These are phyloP conservation scores for Lasiodiplodia sp. DNA, from an alignment of 2,329 filamentous ascomycete species.

Conservation along the genomic window DNA sequence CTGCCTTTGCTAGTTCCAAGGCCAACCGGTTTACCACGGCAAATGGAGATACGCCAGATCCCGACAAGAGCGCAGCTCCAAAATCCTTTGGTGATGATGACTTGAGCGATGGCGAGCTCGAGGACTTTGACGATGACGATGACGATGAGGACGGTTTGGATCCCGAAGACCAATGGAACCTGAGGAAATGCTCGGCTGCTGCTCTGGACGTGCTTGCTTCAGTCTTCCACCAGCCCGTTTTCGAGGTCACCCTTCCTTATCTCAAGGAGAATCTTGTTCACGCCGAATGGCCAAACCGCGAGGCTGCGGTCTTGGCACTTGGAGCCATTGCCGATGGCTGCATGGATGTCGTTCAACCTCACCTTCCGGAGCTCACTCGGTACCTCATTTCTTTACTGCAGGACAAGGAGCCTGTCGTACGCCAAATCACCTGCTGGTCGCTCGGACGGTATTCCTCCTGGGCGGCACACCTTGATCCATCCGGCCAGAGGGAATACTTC, in stretches of 20 bases:
- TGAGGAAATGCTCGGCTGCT: conserved; percentile 95
- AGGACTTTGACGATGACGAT: conserved; percentile 74
- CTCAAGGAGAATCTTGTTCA: conserved; percentile 89
- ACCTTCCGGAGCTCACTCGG: conserved; percentile 87
- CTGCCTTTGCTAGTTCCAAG: conserved; percentile 81
- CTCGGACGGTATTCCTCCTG: conserved; percentile 91
- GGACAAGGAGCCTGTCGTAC: conserved; percentile 86
- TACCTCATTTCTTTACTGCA: conserved; percentile 87
- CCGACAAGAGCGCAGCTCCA: conserved; percentile 59
- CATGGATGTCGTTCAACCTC: conserved; percentile 85
- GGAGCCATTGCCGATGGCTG: conserved; percentile 96
- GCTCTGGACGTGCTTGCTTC: conserved; percentile 92
- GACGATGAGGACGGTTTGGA: conserved; percentile 74
- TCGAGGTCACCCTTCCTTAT: conserved; percentile 91
- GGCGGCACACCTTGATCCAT: conserved; percentile 78
- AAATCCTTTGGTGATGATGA: conserved; percentile 68
- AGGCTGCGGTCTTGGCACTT: conserved; percentile 91
- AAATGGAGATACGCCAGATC: conserved; percentile 49
- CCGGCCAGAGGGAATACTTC: conserved; percentile 79
- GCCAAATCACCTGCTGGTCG: conserved; percentile 98
- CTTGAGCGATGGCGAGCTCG: conserved; percentile 87
- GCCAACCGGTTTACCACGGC: conserved; percentile 59
- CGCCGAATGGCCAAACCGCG: conserved; percentile 87
- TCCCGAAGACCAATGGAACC: conserved; percentile 91
- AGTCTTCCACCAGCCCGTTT: conserved; percentile 87